These are phyloP conservation scores for Daldinia grandis DNA, from an alignment of 495 filamentous ascomycete genomes.

Conservation along the genomic window DNA sequence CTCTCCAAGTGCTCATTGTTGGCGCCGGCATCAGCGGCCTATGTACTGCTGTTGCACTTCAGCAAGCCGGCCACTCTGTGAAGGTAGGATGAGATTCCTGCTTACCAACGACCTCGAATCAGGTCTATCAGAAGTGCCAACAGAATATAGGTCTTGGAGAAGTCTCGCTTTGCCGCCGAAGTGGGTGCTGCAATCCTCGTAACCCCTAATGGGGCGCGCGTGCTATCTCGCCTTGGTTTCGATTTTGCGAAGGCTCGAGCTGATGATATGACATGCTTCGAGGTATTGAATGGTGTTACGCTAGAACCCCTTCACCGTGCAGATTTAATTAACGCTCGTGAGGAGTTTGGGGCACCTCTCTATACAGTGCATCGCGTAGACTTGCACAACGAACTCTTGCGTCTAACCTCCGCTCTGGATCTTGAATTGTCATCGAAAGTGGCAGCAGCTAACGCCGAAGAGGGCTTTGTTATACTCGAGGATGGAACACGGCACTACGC, in stretches of 20 bases:
- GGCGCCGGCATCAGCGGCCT: constrained; percentile 68
- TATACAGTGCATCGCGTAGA: constrained; percentile 34
- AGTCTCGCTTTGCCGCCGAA: not conserved
- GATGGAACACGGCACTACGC: constrained; percentile 46
- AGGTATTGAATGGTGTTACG: constrained; percentile 16
- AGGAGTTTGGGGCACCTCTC: constrained; percentile 10
- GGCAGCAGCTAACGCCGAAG: constrained; percentile 44
- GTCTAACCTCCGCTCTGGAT: constrained; percentile 8
- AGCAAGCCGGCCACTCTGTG: constrained; percentile 62
- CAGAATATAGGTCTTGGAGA: constrained; percentile 7
- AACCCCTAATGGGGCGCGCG: constrained; percentile 57
- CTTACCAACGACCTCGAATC: not conserved
- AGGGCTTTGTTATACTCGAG: constrained; percentile 50
- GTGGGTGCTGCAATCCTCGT: not conserved
- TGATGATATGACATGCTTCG: constrained; percentile 16
- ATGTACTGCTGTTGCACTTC: constrained; percentile 63
- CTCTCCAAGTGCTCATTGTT: constrained; percentile 55
- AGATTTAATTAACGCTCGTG: constrained; percentile 4
- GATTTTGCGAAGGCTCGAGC: constrained; percentile 30
- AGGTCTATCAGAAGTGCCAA: not conserved
- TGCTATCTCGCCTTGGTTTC: constrained; percentile 54
- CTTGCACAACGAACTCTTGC: constrained; percentile 12
- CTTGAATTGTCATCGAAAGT: constrained; percentile 14
- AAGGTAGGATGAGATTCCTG: constrained; percentile 33
- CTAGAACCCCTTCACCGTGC: constrained; percentile 11